These are phyloP conservation scores for Hyaloraphidium curvatum DNA, from an alignment of 192 early-diverging fungal species.

Conservation along the genomic window DNA sequence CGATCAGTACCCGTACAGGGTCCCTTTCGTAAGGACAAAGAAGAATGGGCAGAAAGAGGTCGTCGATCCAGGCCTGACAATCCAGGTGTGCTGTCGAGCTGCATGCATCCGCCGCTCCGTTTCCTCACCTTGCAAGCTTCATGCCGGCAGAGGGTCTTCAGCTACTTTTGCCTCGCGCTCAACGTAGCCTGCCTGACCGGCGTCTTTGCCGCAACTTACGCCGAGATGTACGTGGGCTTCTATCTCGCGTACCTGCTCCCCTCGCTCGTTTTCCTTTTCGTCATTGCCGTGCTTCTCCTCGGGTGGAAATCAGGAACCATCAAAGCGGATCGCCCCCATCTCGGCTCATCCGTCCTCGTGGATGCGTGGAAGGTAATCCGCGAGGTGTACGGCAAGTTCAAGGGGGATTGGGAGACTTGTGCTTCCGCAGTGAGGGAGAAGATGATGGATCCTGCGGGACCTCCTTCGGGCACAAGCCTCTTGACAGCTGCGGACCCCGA, in stretches of 20 bases:
- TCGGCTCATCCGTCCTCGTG: conserved; percentile 36
- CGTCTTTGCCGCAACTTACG: conserved; percentile 37
- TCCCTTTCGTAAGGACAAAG: conserved; percentile 34
- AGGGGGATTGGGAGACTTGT: no score
- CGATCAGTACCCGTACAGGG: conserved; percentile 37
- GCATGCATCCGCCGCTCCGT: no score
- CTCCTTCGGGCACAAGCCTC: no score
- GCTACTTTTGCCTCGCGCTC: conserved; percentile 65
- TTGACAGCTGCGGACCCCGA: no score
- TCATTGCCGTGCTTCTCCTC: conserved; percentile 22
- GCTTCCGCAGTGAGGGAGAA: no score
- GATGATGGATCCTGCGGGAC: no score
- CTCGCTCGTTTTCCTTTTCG: conserved; percentile 28
- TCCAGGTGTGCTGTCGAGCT: no score
- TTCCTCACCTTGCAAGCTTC: no score
- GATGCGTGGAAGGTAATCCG: conserved; percentile 24
- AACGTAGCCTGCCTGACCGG: conserved; percentile 42
- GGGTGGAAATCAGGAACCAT: conserved; percentile 30
- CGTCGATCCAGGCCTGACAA: conserved; percentile 43
- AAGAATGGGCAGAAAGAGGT: conserved; percentile 32
- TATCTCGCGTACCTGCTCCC: conserved; percentile 37
- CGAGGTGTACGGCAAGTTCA: no score
- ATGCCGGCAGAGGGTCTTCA: conserved; percentile 54
- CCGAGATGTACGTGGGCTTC: conserved; percentile 34
- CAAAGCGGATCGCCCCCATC: no score